A percentile compares a stretch with the other conserved stretches of the same genome.
phyloP scores from a whole-genome alignment of 2,329 filamentous ascomycete genomes.

The Hyphodiscus sp. region DNA sequence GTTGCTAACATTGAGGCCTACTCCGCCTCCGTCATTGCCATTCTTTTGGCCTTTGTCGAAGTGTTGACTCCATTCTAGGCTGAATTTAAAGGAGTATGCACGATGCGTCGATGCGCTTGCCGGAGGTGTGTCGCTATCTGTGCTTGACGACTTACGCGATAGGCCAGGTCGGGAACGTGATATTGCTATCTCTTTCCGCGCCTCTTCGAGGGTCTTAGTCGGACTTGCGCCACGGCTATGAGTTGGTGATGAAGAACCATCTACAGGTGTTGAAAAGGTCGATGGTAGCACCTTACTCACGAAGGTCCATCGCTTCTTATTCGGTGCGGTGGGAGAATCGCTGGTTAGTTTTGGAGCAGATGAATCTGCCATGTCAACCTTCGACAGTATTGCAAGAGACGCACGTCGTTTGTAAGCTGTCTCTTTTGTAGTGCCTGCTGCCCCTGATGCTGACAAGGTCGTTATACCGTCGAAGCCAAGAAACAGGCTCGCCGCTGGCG shows the following conservation, averaged over 20 bases:
- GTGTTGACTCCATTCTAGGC: slow-evolving; percentile 56
- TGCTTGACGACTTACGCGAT: slow-evolving; percentile 46
- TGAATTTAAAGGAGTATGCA: slow-evolving; percentile 67
- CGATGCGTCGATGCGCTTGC: slow-evolving; percentile 33
- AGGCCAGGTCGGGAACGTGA: slow-evolving; percentile 33
- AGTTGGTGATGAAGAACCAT: slow-evolving; percentile 6
- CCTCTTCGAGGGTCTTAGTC: slow-evolving; percentile 43
- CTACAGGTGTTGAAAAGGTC: slow-evolving; percentile 25
- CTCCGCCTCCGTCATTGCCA: slow-evolving; percentile 2
- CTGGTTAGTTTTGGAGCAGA: slow-evolving; percentile 11
- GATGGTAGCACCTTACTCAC: slow-evolving; percentile 56
- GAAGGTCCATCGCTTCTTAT: slow-evolving; percentile 57
- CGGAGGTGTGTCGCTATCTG: slow-evolving; percentile 48
- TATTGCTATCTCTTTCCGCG: slow-evolving; percentile 45
- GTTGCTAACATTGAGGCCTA: slow-evolving; percentile 6
- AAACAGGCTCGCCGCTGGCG: slow-evolving; percentile 37
- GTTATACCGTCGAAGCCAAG: slow-evolving; percentile 57
- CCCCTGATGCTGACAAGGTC: slow-evolving; percentile 6
- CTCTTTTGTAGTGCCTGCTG: slow-evolving; percentile 10
- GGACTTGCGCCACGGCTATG: slow-evolving; percentile 6
- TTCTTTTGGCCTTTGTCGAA: slow-evolving; percentile 31
- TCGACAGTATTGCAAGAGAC: slow-evolving; percentile 12
- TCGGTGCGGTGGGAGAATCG: slow-evolving; percentile 16
- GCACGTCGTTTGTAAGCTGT: slow-evolving; percentile 25
- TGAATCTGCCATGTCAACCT: slow-evolving; percentile 12